A percentile compares a stretch with the other conserved stretches of the same genome.
Evolutionary conservation across 495 filamentous ascomycete genomes (phyloP).

Genomic region (Xanthoparmelia taractica): DNA sequence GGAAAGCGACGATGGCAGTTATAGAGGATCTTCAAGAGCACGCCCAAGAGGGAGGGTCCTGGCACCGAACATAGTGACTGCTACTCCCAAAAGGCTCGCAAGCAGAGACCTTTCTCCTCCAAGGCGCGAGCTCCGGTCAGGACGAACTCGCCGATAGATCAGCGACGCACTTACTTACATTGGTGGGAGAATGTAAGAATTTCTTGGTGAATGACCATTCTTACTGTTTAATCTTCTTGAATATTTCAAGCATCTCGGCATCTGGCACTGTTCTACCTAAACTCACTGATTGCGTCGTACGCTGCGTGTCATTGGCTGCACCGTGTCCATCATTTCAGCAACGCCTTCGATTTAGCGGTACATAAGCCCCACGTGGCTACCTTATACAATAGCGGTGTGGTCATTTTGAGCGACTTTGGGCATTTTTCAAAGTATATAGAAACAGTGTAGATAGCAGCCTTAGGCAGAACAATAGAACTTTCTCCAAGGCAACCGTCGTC

Average conservation of each 20-base stretch:
- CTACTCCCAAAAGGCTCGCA: neutral
- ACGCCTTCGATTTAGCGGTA: neutral
- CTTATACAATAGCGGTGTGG: neutral
- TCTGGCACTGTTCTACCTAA: neutral
- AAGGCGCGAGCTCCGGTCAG: neutral
- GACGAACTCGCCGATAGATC: neutral
- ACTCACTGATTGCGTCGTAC: neutral
- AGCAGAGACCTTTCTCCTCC: neutral
- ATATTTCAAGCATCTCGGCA: neutral
- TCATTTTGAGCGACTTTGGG: neutral
- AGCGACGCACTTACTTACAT: neutral
- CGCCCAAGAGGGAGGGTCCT: neutral
- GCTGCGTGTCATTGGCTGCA: neutral
- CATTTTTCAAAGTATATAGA: neutral
- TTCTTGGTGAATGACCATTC: neutral
- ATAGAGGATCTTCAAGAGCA: neutral
- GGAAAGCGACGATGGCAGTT: neutral
- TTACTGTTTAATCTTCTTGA: neutral
- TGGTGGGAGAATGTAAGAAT: neutral
- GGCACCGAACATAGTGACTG: neutral
- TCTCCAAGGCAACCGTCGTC: conserved; percentile 3
- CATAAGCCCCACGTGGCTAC: neutral
- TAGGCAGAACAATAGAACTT: neutral
- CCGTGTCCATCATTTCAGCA: neutral
- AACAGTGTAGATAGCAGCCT: conserved; percentile 6